A percentile compares a stretch with the other conserved stretches of the same genome.
These are phyloP conservation scores for Lolium multiflorum DNA, from an alignment of 176 grass and related monocot genomes.

Conservation along the genomic window DNA sequence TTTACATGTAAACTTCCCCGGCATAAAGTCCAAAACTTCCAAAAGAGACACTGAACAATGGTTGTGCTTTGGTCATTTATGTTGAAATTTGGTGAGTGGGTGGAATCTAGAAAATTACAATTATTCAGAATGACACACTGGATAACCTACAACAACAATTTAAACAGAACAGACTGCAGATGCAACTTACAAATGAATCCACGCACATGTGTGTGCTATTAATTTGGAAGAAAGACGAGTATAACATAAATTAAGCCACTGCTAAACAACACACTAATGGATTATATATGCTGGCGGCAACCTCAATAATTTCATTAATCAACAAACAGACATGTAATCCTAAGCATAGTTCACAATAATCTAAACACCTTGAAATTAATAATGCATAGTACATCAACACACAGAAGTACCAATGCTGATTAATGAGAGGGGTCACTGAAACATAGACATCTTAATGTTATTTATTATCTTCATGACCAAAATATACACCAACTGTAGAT, in stretches of 20 bases:
- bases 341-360: background rate
- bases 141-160: background rate
- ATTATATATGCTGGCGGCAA: background rate
- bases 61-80: background rate
- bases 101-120: background rate
- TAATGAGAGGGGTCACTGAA: background rate
- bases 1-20: background rate
- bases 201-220: background rate
- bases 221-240: background rate
- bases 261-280: background rate
- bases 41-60: background rate
- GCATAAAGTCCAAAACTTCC: background rate
- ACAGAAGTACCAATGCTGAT: background rate
- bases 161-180: background rate
- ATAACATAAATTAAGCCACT: background rate
- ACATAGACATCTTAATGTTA: conserved; percentile 5
- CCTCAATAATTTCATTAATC: background rate
- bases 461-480: background rate
- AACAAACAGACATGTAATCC: background rate
- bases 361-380: background rate
- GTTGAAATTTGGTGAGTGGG: background rate
- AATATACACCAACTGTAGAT: background rate
- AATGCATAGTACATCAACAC: background rate
- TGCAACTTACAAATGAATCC: background rate
- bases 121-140: background rate